These are phyloP conservation scores for Auxenochlorella pyrenoidosa DNA, from an alignment of 139 green algal species.

Conservation along the genomic window DNA sequence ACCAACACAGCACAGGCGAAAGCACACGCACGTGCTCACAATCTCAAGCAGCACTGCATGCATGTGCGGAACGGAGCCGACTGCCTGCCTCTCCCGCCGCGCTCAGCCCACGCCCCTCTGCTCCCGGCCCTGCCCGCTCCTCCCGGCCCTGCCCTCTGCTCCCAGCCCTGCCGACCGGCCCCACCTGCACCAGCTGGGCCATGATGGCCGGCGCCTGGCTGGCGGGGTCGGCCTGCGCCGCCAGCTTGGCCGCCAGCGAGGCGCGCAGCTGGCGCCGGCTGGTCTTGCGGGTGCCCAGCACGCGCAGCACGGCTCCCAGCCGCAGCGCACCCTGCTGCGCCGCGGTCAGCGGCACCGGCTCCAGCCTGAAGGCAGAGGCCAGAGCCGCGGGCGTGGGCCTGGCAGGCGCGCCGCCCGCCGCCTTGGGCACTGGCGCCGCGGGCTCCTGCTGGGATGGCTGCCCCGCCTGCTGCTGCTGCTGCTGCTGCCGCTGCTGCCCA, in stretches of 20 bases:
- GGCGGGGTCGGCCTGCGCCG: background rate
- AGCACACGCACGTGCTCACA: background rate
- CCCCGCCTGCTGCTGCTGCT: conserved; percentile 23
- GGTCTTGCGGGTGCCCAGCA: conserved; percentile 51
- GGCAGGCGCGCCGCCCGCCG: background rate
- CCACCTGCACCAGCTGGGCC: conserved; percentile 23
- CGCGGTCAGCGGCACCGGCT: conserved; percentile 34
- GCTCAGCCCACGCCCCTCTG: background rate
- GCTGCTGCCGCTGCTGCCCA: conserved; percentile 17
- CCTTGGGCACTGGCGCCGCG: conserved; percentile 31
- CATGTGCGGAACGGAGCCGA: too few relatives aligned
- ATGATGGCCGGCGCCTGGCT: background rate
- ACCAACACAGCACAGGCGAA: background rate
- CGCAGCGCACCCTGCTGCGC: conserved; percentile 47
- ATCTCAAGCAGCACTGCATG: background rate
- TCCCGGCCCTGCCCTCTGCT: background rate
- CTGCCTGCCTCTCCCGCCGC: background rate
- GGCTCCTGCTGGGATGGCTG: background rate
- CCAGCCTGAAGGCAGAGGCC: conserved; percentile 12
- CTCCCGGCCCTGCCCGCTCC: background rate
- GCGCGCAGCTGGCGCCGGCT: conserved; percentile 38
- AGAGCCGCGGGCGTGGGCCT: background rate
- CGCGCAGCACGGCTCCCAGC: conserved; percentile 59
- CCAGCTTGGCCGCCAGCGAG: conserved; percentile 59
- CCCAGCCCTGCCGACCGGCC: background rate